Evolutionary conservation across 148 eudicot species (phyloP), one percentile per base, ranked within the genome.

Genomic region (Gaultheria prostrata): DNA sequence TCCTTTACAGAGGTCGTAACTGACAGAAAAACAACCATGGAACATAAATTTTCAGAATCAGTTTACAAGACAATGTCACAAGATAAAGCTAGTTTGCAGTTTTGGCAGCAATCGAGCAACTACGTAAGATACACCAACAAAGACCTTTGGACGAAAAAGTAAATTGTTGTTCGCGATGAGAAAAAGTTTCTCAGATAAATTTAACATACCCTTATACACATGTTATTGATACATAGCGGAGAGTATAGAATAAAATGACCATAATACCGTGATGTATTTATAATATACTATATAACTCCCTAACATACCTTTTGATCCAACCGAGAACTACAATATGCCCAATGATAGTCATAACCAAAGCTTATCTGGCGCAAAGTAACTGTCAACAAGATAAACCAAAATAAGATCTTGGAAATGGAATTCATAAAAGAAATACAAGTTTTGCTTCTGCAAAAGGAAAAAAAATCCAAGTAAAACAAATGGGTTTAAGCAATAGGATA

Each of bases 331-430:
- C 85, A 86, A 57, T 87, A 87, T 76, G 95, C 93, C 98, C 95
- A 95, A 80, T 94, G 95, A 86, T 92, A 95, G 86, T 95, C 98
- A 84, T 88, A 93, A 49, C 95, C 98, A 89, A 91, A 95, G 90
- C 98, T 95, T 86, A 95, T 90, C 93, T 94, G 93, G 50, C 98
- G 96, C 87, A 95, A 84, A 49, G 90, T 87, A 86, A 95, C 98
- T 95, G 88, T 82, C 26, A 76, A 75, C 51, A 78, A 88, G 57
- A 78, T 57, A 72, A 82, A 81, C 53, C 63, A 15, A 26, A 79
- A 71, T 13, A 50, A 20, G 46, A 32, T 54, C 39, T 39, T 1
- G 9, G 51, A 32, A 35, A 49, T 50, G 43, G 54, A 49, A 33
- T 9, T 51, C n/a, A 15, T 45, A n/a, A 73, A 57, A 67, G 35